Evolutionary conservation across 306 rosid species (phyloP), one percentile per base, ranked within the genome.

Genomic region (Macrotyloma uniflorum): DNA sequence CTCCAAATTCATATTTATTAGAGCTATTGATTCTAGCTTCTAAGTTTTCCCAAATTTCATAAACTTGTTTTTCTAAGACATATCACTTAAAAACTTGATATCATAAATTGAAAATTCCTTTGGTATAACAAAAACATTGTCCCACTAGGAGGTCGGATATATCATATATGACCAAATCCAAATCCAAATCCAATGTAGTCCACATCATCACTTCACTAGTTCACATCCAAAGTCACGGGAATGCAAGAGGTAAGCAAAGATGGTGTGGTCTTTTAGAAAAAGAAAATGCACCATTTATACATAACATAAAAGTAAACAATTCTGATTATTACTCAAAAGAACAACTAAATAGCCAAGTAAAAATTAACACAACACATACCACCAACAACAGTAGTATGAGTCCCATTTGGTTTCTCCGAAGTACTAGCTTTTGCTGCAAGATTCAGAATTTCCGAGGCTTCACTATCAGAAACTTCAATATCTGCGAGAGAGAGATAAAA

Each of bases 391-490:
- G 72, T 57, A 46, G 24, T 9, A 33, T 24, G 51, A 63, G 40
- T 75, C 75, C 81, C 87, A 81, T 78, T 74, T 67, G 92, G 77
- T 36, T 74, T 65, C 15, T 87, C 96, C 85, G 79, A 61, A 82
- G 87, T 81, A 85, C 82, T 61, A 38, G 82, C 59, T 63, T 36
- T 83, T 43, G 87, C 81, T 63, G 95, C 97, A 79, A 66, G 76
- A 65, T 87, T 87, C 71, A 83, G 84, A 89, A 95, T 90, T 74
- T 91, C 91, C n/a, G 43, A 61, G 75, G 99, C 97, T 75, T 90
- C 95, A 76, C 63, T 70, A 26, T 89, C 91, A 1, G 89, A 76
- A 63, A 95, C 88, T 62, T 80, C 85, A 28, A 95, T 47, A 43
- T 88, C 99, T 93, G 89, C 61, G 22, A 15, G 80, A 81, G 49